Percentiles rank a stretch among this genome's conserved stretches.
phyloP scores from a whole-genome alignment of 1,284 basidiomycete species.

The Ganoderma multipileum region DNA sequence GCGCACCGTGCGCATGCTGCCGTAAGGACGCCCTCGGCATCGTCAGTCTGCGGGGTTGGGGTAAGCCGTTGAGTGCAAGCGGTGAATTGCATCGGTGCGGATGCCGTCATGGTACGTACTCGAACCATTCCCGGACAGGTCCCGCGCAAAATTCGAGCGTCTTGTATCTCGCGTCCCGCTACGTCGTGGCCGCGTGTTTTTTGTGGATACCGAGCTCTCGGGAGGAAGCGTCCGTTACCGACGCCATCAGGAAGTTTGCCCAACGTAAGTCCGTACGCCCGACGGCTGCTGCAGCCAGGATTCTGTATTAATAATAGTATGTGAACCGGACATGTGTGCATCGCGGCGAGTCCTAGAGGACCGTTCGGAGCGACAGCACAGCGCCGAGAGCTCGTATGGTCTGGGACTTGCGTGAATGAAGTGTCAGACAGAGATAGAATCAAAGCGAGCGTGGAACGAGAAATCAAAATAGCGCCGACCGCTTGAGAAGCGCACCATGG shows the following conservation, averaged over 20 bases:
- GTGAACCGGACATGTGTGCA: slow-evolving; percentile 1
- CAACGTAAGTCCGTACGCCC: slow-evolving; percentile 11
- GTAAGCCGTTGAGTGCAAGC: slow-evolving; percentile 6
- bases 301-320: background rate
- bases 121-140: slow-evolving; percentile 6
- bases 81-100: slow-evolving; percentile 8
- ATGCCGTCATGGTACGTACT: slow-evolving; percentile 20
- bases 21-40: background rate
- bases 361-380: slow-evolving; percentile 2
- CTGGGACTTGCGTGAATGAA: background rate
- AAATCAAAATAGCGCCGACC: slow-evolving; percentile 5
- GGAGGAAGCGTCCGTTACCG: background rate
- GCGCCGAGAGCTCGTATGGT: background rate
- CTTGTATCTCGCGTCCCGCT: background rate
- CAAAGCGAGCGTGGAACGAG: background rate
- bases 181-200: background rate
- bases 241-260: background rate
- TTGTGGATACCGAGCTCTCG: background rate
- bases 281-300: background rate
- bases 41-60: background rate
- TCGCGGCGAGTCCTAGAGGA: background rate
- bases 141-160: slow-evolving; percentile 8
- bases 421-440: background rate
- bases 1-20: slow-evolving; percentile 6
- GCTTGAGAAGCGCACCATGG: slow-evolving; percentile 2